Conservation (phyloP, 768 basidiomycete species). For the Lyophyllum atratum region DNA sequence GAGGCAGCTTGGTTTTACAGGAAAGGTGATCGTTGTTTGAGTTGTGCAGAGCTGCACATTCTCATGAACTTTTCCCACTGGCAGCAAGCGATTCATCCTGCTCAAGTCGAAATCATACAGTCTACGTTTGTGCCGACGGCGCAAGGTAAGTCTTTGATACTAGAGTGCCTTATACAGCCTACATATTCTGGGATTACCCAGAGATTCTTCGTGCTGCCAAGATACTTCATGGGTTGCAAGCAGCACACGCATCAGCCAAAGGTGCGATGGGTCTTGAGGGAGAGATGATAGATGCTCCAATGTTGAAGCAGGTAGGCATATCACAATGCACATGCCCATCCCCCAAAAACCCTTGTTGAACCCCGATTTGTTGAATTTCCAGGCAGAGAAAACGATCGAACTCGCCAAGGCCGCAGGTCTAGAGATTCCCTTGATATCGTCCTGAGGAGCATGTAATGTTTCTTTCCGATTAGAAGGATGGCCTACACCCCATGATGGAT, state of each 20-base stretch:
- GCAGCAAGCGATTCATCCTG: slow-evolving; percentile 94
- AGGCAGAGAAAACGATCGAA: slow-evolving; percentile 50
- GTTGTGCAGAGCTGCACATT: neutral
- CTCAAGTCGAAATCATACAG: slow-evolving; percentile 78
- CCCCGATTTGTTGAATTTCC: slow-evolving; percentile 1
- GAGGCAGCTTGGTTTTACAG: slow-evolving; percentile 82
- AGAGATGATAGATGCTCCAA: slow-evolving; percentile 91
- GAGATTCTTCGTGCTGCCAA: slow-evolving; percentile 78
- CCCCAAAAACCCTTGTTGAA: neutral
- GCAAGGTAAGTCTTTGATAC: slow-evolving; percentile 47
- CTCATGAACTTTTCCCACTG: neutral
- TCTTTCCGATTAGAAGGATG: too few species aligned
- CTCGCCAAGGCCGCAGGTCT: slow-evolving; percentile 58
- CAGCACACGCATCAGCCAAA: slow-evolving; percentile 48
- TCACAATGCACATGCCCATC: neutral
- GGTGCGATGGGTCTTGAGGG: slow-evolving; percentile 81
- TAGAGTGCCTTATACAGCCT: neutral
- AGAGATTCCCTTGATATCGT: slow-evolving; percentile 39
- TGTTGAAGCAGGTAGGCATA: slow-evolving; percentile 73
- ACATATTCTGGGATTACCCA: slow-evolving; percentile 26
- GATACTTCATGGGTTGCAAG: slow-evolving; percentile 68
- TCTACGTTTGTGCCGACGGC: slow-evolving; percentile 74
- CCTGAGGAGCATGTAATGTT: neutral
- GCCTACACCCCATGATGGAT: too few species aligned
- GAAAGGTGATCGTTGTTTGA: slow-evolving; percentile 57